These are phyloP conservation scores for Trichosporon inkin DNA, from an alignment of 1,284 basidiomycete species.

Conservation along the genomic window DNA sequence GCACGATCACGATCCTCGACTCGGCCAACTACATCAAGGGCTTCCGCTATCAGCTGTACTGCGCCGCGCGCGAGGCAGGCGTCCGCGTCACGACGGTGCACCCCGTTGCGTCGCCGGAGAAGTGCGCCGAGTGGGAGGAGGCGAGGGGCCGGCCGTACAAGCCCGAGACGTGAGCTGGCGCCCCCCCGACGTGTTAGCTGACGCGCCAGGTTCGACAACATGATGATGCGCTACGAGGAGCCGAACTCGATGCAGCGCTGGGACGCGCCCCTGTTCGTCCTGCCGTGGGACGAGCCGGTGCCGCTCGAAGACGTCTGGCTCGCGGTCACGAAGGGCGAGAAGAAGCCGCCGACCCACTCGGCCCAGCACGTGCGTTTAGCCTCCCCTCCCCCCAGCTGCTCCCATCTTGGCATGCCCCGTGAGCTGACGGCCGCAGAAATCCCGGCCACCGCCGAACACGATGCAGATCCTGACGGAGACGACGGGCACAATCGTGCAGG, in stretches of 20 bases:
- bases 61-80: slow-evolving; percentile 82
- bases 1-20: slow-evolving; percentile 83
- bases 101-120: slow-evolving; percentile 71
- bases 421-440: slow-evolving; percentile 54
- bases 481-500: slow-evolving; percentile 62
- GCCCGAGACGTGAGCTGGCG: slow-evolving; percentile 63
- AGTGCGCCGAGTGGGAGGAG: slow-evolving; percentile 72
- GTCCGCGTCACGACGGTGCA: slow-evolving; percentile 81
- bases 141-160: slow-evolving; percentile 56
- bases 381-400: background rate
- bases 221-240: slow-evolving; percentile 87
- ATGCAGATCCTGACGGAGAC: slow-evolving; percentile 72
- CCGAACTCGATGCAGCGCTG: slow-evolving; percentile 94
- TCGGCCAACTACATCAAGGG: slow-evolving; percentile 94
- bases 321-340: slow-evolving; percentile 68
- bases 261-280: slow-evolving; percentile 90
- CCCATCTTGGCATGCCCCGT: background rate
- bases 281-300: slow-evolving; percentile 65
- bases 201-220: slow-evolving; percentile 70
- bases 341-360: slow-evolving; percentile 80
- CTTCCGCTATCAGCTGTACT: slow-evolving; percentile 96
- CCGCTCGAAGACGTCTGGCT: slow-evolving; percentile 74
- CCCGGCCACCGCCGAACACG: slow-evolving; percentile 74
- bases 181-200: slow-evolving; percentile 5
- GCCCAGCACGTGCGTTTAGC: slow-evolving; percentile 66